Percentiles rank a stretch among this genome's conserved stretches.
Conservation (phyloP, 495 filamentous ascomycete genomes). For the Penicillium egyptiacum region DNA sequence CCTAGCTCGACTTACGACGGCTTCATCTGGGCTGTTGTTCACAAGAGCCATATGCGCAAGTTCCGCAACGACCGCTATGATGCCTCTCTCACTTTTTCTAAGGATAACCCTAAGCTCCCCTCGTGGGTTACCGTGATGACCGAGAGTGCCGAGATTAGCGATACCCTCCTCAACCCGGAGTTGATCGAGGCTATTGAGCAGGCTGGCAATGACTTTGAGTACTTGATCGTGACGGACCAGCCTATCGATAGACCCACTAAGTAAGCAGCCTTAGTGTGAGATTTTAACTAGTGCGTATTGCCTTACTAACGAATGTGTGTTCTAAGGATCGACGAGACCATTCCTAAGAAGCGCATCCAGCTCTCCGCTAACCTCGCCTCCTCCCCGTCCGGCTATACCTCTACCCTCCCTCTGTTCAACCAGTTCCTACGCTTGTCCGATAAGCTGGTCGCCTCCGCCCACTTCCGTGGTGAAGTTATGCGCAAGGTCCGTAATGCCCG, state of each 20-base stretch:
- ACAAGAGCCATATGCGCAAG: constrained; percentile 90
- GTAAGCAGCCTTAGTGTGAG: constrained; percentile 49
- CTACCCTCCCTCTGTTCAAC: constrained; percentile 71
- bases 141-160: constrained; percentile 94
- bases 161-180: constrained; percentile 78
- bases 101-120: constrained; percentile 88
- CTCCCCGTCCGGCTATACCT: constrained; percentile 54
- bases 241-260: constrained; percentile 85
- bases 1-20: constrained; percentile 79
- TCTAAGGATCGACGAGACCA: constrained; percentile 76
- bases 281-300: too few species aligned
- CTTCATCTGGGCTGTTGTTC: constrained; percentile 92
- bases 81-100: constrained; percentile 85
- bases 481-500: constrained; percentile 78
- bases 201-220: constrained; percentile 82
- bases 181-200: constrained; percentile 76
- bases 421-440: constrained; percentile 86
- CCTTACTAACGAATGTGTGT: constrained; percentile 10
- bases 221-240: constrained; percentile 86
- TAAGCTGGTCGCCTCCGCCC: constrained; percentile 68
- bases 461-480: constrained; percentile 86
- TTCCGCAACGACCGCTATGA: constrained; percentile 93
- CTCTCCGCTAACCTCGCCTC: constrained; percentile 73
- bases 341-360: constrained; percentile 81
- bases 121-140: constrained; percentile 92